Percentiles rank a stretch among this genome's conserved stretches.
phyloP scores from a whole-genome alignment of 768 basidiomycete genomes.

The Lenzites betulinus region DNA sequence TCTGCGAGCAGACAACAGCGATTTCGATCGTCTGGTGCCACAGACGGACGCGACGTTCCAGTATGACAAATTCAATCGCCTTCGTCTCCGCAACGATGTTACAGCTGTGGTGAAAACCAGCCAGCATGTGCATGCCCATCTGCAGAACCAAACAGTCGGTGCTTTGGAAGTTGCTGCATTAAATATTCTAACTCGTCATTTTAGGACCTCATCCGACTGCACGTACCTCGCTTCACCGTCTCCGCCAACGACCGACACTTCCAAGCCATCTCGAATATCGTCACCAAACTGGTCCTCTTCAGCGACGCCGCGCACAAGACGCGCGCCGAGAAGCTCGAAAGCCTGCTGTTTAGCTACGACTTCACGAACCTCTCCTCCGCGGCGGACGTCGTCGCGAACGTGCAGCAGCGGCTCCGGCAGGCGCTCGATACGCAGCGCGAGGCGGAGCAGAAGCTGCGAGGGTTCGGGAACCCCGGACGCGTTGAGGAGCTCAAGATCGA shows the following conservation, averaged over 20 bases:
- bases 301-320: constrained; percentile 83
- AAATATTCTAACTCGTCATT: background rate
- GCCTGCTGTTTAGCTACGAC: constrained; percentile 84
- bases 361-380: constrained; percentile 75
- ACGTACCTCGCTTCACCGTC: constrained; percentile 86
- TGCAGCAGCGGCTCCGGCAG: constrained; percentile 74
- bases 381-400: constrained; percentile 66
- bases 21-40: constrained; percentile 88
- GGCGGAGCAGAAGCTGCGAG: constrained; percentile 39
- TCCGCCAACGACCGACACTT: constrained; percentile 83
- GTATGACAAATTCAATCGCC: constrained; percentile 93
- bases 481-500: constrained; percentile 66
- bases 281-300: constrained; percentile 87
- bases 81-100: constrained; percentile 75
- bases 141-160: constrained; percentile 66
- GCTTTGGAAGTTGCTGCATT: background rate
- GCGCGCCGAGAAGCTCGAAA: constrained; percentile 77
- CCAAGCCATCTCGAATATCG: constrained; percentile 80
- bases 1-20: constrained; percentile 73
- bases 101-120: constrained; percentile 49
- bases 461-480: constrained; percentile 47
- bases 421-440: constrained; percentile 54
- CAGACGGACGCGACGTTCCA: constrained; percentile 84
- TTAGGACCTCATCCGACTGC: constrained; percentile 80
- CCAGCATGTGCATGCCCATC: constrained; percentile 48